Evolutionary conservation across 1,284 basidiomycete species (phyloP), one percentile per base, ranked within the genome.

Genomic region (Sutorius eximius): DNA sequence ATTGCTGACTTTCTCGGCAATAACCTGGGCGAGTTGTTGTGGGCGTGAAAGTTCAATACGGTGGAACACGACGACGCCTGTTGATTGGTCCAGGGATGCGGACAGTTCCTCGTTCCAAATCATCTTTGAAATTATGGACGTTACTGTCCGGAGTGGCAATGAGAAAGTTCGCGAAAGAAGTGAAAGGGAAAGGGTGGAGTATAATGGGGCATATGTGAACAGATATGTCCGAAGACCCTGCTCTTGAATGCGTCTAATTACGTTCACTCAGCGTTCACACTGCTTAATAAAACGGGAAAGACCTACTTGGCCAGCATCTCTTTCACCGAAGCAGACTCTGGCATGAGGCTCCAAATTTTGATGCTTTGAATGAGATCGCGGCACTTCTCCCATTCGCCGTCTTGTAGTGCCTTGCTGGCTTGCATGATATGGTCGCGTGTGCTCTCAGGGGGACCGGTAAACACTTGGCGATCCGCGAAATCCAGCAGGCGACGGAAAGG

Each of bases 361-460:
- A 99, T 98, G 64, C 90, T 89, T 66, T 93, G 85, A 58, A 99
- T 87, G 51, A 99, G 79, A 69, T 98, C 93, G 51, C 90, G 85
- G 68, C 94, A 97, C 68, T 89, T 87, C 72, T 96, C 91, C 97
- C 97, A 99, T 67, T 99, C 94, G 46, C 97, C 96, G 59, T 91
- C 87, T 75, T 98, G 95, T 52, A 99, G 76, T 5, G 97, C 95
- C 76, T 95, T 97, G 74, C 91, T 92, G 5, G 97, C 97, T 75
- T 98, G 96, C 93, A 99, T 98, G 72, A 99, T 96, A 73, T 99
- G 96, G 71, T 99, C 97, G 42, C 96, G 80, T 49, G 96, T 99
- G 72, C 93, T 98, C 77, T 99, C 97, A 30, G 97, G 97, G 3
- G 97, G 97, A 16, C 97, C 97, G 41, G 94, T 95, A 75, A 99